Conservation (phyloP, 371 early-diverging fungal genomes). For the Fennellomyces sp. region DNA sequence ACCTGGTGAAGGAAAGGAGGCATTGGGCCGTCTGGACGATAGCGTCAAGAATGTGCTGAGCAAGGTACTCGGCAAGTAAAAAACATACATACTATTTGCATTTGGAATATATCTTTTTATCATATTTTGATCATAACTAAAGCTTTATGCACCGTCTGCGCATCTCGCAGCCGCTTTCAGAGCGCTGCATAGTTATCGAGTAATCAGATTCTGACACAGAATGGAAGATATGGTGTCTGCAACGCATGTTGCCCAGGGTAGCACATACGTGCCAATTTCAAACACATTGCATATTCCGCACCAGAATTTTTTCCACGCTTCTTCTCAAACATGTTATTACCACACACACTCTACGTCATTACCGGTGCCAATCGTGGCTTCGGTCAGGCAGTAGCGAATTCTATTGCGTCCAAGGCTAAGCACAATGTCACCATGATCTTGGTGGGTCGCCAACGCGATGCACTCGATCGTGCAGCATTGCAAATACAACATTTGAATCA, state of each 20-base stretch:
- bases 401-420: conserved; percentile 24
- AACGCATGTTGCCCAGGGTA: too few relatives aligned
- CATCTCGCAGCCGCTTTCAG: too few relatives aligned
- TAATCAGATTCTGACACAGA: too few relatives aligned
- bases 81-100: too few relatives aligned
- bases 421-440: conserved; percentile 47
- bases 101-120: neutral
- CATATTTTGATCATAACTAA: too few relatives aligned
- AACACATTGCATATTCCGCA: too few relatives aligned
- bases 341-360: conserved; percentile 60
- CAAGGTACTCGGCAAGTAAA: conserved; percentile 40
- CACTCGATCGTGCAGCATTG: conserved; percentile 23
- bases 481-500: conserved; percentile 3
- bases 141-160: too few relatives aligned
- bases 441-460: conserved; percentile 50
- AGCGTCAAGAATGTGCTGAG: conserved; percentile 41
- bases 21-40: conserved; percentile 23
- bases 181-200: too few relatives aligned
- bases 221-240: too few relatives aligned
- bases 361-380: conserved; percentile 88
- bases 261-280: too few relatives aligned
- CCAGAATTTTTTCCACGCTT: conserved; percentile 10
- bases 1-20: conserved; percentile 23
- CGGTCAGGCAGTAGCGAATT: conserved; percentile 67
- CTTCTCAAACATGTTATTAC: neutral